Base-by-base conservation (phyloP, 768 basidiomycete genomes). In the Russula dissimulans region DNA sequence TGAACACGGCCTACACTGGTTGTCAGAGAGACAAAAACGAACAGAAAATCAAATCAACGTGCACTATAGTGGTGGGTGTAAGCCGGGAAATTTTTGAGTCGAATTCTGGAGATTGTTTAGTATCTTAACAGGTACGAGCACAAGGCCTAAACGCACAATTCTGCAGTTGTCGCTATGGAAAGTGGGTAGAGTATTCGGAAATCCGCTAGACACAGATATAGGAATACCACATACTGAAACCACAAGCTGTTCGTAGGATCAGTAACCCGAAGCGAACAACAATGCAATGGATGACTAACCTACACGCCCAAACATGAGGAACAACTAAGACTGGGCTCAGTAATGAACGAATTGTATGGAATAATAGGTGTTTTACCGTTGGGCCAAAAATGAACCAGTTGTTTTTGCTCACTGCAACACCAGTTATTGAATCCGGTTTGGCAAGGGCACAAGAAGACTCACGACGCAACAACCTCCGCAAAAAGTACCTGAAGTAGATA, bases 381-480 rank as follows among this genome's bases (percentile, higher is more conserved):
- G 63, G 59, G 2, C 42, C 56, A 17, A 60, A 12, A 5, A 66
- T 50, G 17, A n/a, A 58, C 65, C 63, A 57, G 39, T 64, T 65
- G 6, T 51, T 34, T 12, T 64, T 66, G 65, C 65, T 66, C 48
- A 66, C 65, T 66, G 17, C 3, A n/a, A 7, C 11, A n/a, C 31
- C n/a, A 7, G 34, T 10, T 36, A 7, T 36, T 36, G 34, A 29
- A 46, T 34, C 31, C 14, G 10, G 38, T 44, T 54, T 26, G 8
- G 46, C n/a, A n/a, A 12, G n/a, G 45, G 8, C 47, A 32, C 31
- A 31, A 18, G 18, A 15, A 7, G 48, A 55, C 65, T 46, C 41
- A 66, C 65, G 41, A 14, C 32, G 58, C 22, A 46, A 43, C 17
- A 66, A 34, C 38, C 65, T 46, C 44, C 56, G 56, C 43, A 54